A percentile compares a stretch with the other conserved stretches of the same genome.
These are phyloP conservation scores for Macroventuria anomochaeta DNA, from an alignment of 2,329 filamentous ascomycete species.

Conservation along the genomic window DNA sequence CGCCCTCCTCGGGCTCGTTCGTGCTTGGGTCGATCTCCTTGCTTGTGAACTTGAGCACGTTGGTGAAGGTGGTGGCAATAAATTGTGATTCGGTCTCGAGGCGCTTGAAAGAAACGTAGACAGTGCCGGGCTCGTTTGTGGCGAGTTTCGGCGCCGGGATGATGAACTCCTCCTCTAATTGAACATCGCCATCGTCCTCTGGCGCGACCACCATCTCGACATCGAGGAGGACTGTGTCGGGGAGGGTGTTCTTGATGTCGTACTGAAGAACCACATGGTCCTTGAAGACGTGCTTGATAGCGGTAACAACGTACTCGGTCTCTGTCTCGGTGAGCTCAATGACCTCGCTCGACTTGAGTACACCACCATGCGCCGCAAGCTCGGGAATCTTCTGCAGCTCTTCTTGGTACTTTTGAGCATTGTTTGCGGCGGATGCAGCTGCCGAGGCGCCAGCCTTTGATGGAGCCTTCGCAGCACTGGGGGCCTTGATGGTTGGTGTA, in stretches of 20 bases:
- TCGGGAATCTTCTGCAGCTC: constrained; percentile 89
- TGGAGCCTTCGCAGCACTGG: constrained; percentile 79
- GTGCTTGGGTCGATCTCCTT: constrained; percentile 97
- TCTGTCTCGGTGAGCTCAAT: constrained; percentile 95
- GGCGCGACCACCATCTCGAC: constrained; percentile 76
- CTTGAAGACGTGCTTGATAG: constrained; percentile 98
- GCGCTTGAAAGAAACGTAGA: constrained; percentile 95
- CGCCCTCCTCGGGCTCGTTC: constrained; percentile 82
- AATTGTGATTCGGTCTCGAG: constrained; percentile 76
- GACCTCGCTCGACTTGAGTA: constrained; percentile 87
- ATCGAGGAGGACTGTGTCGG: constrained; percentile 66
- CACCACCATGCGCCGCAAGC: constrained; percentile 83
- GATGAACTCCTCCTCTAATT: constrained; percentile 84
- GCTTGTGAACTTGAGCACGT: constrained; percentile 93
- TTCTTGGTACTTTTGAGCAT: constrained; percentile 86
- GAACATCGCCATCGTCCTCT: constrained; percentile 78
- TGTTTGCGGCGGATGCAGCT: constrained; percentile 76
- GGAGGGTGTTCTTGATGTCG: constrained; percentile 96
- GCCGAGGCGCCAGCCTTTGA: constrained; percentile 73
- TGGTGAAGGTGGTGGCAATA: constrained; percentile 82
- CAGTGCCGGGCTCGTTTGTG: constrained; percentile 86
- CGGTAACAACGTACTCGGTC: constrained; percentile 93
- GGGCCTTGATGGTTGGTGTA: constrained; percentile 91
- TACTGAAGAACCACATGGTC: constrained; percentile 95
- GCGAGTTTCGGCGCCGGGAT: constrained; percentile 83